Conservation (phyloP, 202 grass and related monocot species). For the Saccharum hybrid region DNA sequence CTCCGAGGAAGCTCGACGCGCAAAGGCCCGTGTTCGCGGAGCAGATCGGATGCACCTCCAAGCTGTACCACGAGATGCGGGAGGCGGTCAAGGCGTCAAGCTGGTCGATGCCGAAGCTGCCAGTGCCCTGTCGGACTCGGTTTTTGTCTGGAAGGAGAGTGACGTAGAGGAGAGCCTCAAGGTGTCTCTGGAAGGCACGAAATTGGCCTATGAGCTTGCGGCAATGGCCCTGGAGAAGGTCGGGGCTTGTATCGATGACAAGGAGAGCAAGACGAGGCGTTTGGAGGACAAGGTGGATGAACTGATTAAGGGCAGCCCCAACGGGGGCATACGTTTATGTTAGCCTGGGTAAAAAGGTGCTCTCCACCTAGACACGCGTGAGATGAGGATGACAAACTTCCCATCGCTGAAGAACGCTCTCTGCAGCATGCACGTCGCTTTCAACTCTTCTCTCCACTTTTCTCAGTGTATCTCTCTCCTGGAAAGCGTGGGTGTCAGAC, state of each 20-base stretch:
- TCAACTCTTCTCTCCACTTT: too few species aligned
- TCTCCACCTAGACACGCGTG: too few species aligned
- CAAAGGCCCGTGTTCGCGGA: conserved; percentile 79
- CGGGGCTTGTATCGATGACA: conserved; percentile 50
- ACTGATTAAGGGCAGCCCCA: too few species aligned
- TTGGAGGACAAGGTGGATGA: conserved; percentile 64
- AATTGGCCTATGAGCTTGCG: conserved; percentile 61
- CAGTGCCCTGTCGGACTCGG: conserved; percentile 52
- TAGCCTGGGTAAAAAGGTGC: too few species aligned
- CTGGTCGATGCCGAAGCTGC: conserved; percentile 46
- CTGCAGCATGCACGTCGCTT: too few species aligned
- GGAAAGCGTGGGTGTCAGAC: too few species aligned
- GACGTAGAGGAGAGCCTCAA: conserved; percentile 78
- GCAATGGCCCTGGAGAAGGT: conserved; percentile 62
- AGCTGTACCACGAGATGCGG: conserved; percentile 62
- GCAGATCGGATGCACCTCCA: conserved; percentile 73
- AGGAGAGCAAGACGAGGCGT: conserved; percentile 45
- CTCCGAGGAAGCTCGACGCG: conserved; percentile 60
- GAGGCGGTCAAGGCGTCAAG: conserved; percentile 46
- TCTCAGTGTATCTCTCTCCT: too few species aligned
- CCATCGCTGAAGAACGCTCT: too few species aligned
- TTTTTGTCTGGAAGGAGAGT: conserved; percentile 75
- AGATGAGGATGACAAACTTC: too few species aligned
- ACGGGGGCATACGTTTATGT: too few species aligned
- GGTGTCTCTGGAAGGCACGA: conserved; percentile 68